Base-by-base conservation (phyloP, 805 yeast genomes). In the Phaffomyces thermotolerans region DNA sequence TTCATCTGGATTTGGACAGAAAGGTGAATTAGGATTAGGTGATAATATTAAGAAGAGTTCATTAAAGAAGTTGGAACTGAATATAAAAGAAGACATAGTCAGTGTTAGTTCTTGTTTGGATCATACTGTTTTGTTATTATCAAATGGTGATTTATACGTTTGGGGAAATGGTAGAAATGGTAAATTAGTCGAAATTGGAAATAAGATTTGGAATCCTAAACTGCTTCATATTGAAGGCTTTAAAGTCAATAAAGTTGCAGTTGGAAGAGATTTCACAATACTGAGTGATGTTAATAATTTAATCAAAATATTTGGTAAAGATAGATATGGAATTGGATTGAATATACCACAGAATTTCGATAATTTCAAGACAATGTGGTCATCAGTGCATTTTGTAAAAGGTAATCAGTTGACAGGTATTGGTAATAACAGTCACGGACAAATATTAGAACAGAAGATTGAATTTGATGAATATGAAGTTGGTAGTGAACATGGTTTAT, bases 401-500 rank as follows among this genome's bases (percentile, higher is more conserved):
- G 46, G 50, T 1, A 54, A 55, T 15, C 17, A 42, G n/a, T 51
- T 79, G 2, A 20, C 47, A 6, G 79, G 93, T 0, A 50, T 68
- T 43, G 98, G 98, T 0, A 88, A 86, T 62, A 78, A 84, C 56
- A 73, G 81, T 14, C 93, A 85, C 56, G 82, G 82, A 4, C 98
- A 91, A 61, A 47, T 72, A 14, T 69, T 68, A 10, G 9, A n/a
- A 31, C 12, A 31, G 8, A 46, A 42, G 17, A 35, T 39, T 14
- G 37, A 29, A 3, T 66, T 68, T 42, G 67, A 33, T 6, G 13
- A 10, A 4, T 43, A 40, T 20, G 27, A 69, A 1, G 71, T 77
- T 6, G 99, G 99, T 0, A 86, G 95, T 60, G 98, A 91, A 57
- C 99, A 91, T 61, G 95, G 93, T 0, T 53, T 89, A 15, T 52